Conservation (phyloP, 1,284 basidiomycete genomes). For the Ceratobasidium sp. region DNA sequence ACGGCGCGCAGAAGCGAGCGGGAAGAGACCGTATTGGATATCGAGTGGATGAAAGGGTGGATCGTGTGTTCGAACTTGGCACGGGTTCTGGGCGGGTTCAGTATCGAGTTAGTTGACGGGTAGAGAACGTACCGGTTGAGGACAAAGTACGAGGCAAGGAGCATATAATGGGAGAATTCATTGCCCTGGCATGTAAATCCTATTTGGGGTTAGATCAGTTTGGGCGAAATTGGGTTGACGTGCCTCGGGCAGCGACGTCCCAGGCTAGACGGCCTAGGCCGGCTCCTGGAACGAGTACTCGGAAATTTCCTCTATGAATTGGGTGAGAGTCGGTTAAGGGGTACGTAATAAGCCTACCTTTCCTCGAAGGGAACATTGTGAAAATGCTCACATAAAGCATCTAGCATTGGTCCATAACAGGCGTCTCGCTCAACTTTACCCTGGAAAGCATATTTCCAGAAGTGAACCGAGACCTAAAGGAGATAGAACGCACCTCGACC, state of each 20-base stretch:
- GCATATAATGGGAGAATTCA: constrained; percentile 94
- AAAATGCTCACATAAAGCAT: constrained; percentile 73
- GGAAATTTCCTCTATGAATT: constrained; percentile 58
- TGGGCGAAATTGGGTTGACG: constrained; percentile 38
- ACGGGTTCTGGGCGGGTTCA: not conserved
- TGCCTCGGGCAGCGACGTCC: constrained; percentile 82
- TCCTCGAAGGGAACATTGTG: constrained; percentile 59
- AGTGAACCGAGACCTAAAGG: constrained; percentile 31
- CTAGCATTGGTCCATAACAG: constrained; percentile 80
- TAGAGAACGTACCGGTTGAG: constrained; percentile 66
- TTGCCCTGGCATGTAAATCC: constrained; percentile 90
- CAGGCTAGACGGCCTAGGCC: constrained; percentile 86
- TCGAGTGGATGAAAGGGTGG: constrained; percentile 88
- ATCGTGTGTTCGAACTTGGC: constrained; percentile 63
- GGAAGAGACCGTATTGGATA: constrained; percentile 77
- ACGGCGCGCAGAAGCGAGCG: constrained; percentile 70
- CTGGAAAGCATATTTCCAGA: constrained; percentile 50
- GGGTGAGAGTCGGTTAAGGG: constrained; percentile 12
- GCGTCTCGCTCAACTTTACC: constrained; percentile 76
- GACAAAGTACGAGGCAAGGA: constrained; percentile 82
- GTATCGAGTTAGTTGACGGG: not conserved
- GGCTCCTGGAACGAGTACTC: constrained; percentile 86
- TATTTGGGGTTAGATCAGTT: constrained; percentile 47
- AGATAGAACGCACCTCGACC: constrained; percentile 59
- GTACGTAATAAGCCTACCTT: constrained; percentile 52